Percentiles rank a stretch among this genome's conserved stretches.
These are phyloP conservation scores for Deinandra increscens DNA, from an alignment of 129 eudicot species.

Conservation along the genomic window DNA sequence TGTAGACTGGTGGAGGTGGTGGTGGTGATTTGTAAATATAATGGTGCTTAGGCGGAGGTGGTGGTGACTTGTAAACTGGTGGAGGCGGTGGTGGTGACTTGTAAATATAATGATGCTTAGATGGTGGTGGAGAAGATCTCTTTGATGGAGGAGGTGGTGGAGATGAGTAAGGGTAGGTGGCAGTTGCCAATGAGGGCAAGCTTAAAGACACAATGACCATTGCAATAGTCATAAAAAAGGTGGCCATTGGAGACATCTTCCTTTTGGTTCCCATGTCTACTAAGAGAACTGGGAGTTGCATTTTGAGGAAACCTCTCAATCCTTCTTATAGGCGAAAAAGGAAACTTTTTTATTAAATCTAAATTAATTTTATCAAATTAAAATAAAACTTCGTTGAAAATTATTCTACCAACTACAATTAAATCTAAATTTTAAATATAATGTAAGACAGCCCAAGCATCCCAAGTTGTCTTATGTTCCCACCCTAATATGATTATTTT, in stretches of 20 bases:
- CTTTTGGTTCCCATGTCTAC: conserved; percentile 34
- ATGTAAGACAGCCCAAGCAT: too few species aligned
- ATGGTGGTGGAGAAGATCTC: conserved; percentile 34
- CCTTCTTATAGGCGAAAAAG: conserved; percentile 32
- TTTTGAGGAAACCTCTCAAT: conserved; percentile 15
- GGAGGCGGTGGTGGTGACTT: conserved; percentile 39
- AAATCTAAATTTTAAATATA: too few species aligned
- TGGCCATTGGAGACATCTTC: conserved; percentile 37
- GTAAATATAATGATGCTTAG: conserved; percentile 31
- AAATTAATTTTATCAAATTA: too few species aligned
- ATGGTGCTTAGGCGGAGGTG: conserved; percentile 9
- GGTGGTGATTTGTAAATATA: conserved; percentile 24
- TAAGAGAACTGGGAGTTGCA: conserved; percentile 27
- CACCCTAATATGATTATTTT: too few species aligned
- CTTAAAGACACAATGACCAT: conserved; percentile 39
- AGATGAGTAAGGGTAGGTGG: conserved; percentile 44
- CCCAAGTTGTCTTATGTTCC: too few species aligned
- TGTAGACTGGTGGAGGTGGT: conserved; percentile 16
- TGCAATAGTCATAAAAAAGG: conserved; percentile 42
- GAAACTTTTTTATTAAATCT: background rate
- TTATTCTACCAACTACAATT: too few species aligned
- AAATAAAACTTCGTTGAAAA: too few species aligned
- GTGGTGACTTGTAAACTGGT: conserved; percentile 38
- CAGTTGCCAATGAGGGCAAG: conserved; percentile 38
- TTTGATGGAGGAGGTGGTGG: conserved; percentile 48